Evolutionary conservation across 495 filamentous ascomycete species (phyloP).

Genomic region (Gamarada debralockiae): DNA sequence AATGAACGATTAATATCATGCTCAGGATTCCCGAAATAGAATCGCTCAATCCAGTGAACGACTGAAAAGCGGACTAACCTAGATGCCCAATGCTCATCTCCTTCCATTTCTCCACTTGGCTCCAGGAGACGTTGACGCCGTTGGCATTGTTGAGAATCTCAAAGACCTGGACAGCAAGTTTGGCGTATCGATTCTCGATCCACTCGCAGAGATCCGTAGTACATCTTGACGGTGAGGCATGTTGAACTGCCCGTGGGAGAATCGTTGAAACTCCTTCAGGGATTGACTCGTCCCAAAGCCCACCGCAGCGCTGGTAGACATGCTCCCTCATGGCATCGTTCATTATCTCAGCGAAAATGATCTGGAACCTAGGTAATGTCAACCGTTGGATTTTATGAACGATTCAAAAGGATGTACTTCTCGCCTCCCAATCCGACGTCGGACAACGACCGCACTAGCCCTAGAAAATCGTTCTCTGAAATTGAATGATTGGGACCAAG

Average conservation of each 20-base stretch:
- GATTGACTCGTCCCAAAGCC: slow-evolving; percentile 43
- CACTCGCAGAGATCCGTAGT: slow-evolving; percentile 58
- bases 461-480: slow-evolving; percentile 44
- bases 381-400: no score
- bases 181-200: slow-evolving; percentile 68
- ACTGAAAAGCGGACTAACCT: neutral
- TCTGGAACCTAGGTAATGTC: slow-evolving; percentile 47
- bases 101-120: slow-evolving; percentile 74
- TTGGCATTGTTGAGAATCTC: slow-evolving; percentile 31
- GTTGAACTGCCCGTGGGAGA: slow-evolving; percentile 15
- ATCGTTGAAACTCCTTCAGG: neutral
- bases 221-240: slow-evolving; percentile 43
- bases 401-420: slow-evolving; percentile 19
- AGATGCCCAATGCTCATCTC: slow-evolving; percentile 73
- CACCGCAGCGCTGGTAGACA: slow-evolving; percentile 35
- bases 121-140: slow-evolving; percentile 39
- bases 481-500: no score
- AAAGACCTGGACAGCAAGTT: slow-evolving; percentile 61
- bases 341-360: slow-evolving; percentile 73
- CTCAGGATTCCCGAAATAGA: no score
- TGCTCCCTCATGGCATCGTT: slow-evolving; percentile 64
- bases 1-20: no score
- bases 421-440: slow-evolving; percentile 73
- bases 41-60: no score
- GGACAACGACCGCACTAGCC: slow-evolving; percentile 57